These are phyloP conservation scores for Eleusine coracana DNA, from an alignment of 176 grass and related monocot genomes.

Conservation along the genomic window DNA sequence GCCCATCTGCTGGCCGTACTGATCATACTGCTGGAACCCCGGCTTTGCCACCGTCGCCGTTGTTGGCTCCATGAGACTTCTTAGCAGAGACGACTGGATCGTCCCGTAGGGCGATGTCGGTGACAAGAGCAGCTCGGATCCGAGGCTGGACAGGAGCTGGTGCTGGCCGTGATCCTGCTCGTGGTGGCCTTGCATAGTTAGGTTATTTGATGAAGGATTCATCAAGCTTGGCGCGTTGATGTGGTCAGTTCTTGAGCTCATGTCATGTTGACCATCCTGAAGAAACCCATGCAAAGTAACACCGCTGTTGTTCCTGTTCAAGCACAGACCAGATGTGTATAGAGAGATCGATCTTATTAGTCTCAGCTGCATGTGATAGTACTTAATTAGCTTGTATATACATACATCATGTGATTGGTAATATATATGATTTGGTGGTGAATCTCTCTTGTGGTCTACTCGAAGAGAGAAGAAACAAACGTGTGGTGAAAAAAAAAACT, in stretches of 20 bases:
- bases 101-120: conserved; percentile 44
- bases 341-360: conserved; percentile 1
- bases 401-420: not conserved
- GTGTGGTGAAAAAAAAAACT: conserved; percentile 12
- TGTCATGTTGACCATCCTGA: conserved; percentile 47
- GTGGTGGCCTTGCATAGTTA: conserved; percentile 35
- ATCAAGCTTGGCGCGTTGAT: conserved; percentile 34
- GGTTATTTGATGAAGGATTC: conserved; percentile 45
- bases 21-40: conserved; percentile 42
- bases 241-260: conserved; percentile 51
- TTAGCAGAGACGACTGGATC: conserved; percentile 34
- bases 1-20: conserved; percentile 46
- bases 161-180: conserved; percentile 41
- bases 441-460: not conserved
- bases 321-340: not conserved
- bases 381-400: not conserved
- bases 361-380: conserved; percentile 3
- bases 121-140: conserved; percentile 51
- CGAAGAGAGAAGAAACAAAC: not conserved
- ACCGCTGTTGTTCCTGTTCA: conserved; percentile 31
- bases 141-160: conserved; percentile 42
- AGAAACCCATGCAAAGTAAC: conserved; percentile 52
- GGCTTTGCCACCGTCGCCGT: not conserved
- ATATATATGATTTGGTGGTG: not conserved
- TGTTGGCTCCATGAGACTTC: conserved; percentile 44